Evolutionary conservation across 345 rosid genomes (phyloP), one percentile per base, ranked within the genome.

Genomic region (Carallia brachiata): DNA sequence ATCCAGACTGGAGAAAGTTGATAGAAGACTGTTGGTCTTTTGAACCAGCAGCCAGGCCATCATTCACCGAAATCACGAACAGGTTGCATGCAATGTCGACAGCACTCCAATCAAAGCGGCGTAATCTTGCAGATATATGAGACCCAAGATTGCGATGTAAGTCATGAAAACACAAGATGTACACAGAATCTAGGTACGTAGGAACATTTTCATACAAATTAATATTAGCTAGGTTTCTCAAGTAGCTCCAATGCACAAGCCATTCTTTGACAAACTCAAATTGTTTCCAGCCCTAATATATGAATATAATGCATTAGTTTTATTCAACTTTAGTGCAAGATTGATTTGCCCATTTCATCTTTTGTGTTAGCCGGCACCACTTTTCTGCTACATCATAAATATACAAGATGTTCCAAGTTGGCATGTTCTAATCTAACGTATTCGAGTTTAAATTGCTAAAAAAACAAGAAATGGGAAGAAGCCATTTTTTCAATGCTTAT

Each of bases 11-110:
- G 98, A 85, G 70, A 68, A 84, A 77, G 70, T 67, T 93, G 70
- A 91, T 93, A 88, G 97, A 93, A 80, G 90, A 89, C 54, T 93
- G 98, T 77, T 93, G 97, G 97, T 80, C 92, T 0, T 84, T 80
- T 2, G 86, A 91, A 40, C 92, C 98, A 6, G 68, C 79, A 27
- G 75, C 62, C 9, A 78, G 98, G 59, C 98, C 97, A 37, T 85
- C 96, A 4, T 93, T 93, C 66, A 91, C 96, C 2, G 91, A 93
- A 74, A 85, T 93, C 72, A 82, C 88, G 36, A 77, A 78, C 52
- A 79, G 91, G 75, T 70, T 93, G 17, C 87, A 89, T 8, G 50
- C 60, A 4, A 90, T 88, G 92, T 76, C 84, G 27, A 69, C 61
- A 30, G 80, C 90, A 36, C 62, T 85, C 70, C 90, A 86, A 67